These are phyloP conservation scores for Epichloe scottii DNA, from an alignment of 2,329 filamentous ascomycete species.

Conservation along the genomic window DNA sequence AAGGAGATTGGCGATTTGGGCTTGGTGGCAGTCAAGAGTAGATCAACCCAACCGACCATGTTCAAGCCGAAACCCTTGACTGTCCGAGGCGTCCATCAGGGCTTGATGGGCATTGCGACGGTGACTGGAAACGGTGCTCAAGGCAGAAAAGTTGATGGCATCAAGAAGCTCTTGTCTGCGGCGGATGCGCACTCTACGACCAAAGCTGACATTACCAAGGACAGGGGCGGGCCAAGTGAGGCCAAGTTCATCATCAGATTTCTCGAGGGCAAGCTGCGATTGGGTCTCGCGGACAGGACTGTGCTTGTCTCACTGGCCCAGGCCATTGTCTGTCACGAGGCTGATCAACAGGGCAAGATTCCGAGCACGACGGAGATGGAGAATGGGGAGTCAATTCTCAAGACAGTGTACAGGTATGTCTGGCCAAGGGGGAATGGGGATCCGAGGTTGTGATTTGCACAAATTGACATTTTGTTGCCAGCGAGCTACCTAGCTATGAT, in stretches of 20 bases:
- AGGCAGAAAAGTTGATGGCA: slow-evolving; percentile 78
- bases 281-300: slow-evolving; percentile 85
- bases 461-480: background rate
- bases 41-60: slow-evolving; percentile 93
- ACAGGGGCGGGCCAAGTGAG: slow-evolving; percentile 89
- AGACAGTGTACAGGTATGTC: slow-evolving; percentile 72
- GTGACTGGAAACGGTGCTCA: slow-evolving; percentile 79
- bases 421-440: background rate
- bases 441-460: background rate
- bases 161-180: slow-evolving; percentile 91
- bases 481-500: slow-evolving; percentile 90
- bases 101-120: slow-evolving; percentile 78
- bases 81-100: slow-evolving; percentile 73
- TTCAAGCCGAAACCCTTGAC: slow-evolving; percentile 93
- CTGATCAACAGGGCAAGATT: slow-evolving; percentile 53
- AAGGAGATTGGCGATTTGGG: slow-evolving; percentile 94
- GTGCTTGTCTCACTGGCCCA: slow-evolving; percentile 84
- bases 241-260: slow-evolving; percentile 90
- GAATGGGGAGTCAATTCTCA: slow-evolving; percentile 73
- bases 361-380: slow-evolving; percentile 67
- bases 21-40: slow-evolving; percentile 87
- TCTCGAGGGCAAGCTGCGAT: slow-evolving; percentile 81
- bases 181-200: slow-evolving; percentile 63
- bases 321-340: slow-evolving; percentile 75
- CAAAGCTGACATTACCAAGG: slow-evolving; percentile 80